Evolutionary conservation across 2,329 filamentous ascomycete genomes (phyloP).

Genomic region (Cyphellophora europaea): DNA sequence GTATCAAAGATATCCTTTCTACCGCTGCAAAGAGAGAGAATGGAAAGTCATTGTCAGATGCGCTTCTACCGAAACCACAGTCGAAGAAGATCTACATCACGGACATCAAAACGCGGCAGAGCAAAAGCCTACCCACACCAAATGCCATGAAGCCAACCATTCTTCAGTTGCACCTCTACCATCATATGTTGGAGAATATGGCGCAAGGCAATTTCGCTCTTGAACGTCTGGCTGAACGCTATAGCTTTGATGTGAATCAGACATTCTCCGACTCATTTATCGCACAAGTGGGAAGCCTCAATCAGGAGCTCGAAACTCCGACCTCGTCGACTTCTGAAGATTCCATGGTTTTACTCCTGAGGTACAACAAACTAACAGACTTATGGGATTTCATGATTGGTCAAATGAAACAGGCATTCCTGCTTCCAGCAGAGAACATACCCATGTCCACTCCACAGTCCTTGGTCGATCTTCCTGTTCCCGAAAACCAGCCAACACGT

Average conservation of each 20-base stretch:
- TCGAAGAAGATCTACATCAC: constrained; percentile 56
- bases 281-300: constrained; percentile 59
- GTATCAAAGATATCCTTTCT: constrained; percentile 35
- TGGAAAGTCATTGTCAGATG: constrained; percentile 23
- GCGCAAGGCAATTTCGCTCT: constrained; percentile 64
- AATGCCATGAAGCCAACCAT: constrained; percentile 63
- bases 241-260: constrained; percentile 54
- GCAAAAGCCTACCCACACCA: constrained; percentile 53
- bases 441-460: constrained; percentile 16
- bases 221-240: constrained; percentile 58
- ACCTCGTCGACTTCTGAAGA: constrained; percentile 29
- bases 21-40: constrained; percentile 9
- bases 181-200: constrained; percentile 69
- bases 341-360: constrained; percentile 41
- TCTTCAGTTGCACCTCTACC: constrained; percentile 86
- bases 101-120: constrained; percentile 78
- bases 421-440: constrained; percentile 17
- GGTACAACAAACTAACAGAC: constrained; percentile 49
- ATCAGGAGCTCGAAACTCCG: constrained; percentile 47
- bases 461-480: constrained; percentile 24
- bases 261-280: constrained; percentile 73
- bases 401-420: constrained; percentile 46
- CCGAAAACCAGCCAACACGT: constrained; percentile 28
- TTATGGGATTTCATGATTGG: constrained; percentile 57
- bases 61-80: constrained; percentile 9